A percentile compares a stretch with the other conserved stretches of the same genome.
Conservation (phyloP, 2,329 filamentous ascomycete species). For the Pseudogymnoascus sp. region DNA sequence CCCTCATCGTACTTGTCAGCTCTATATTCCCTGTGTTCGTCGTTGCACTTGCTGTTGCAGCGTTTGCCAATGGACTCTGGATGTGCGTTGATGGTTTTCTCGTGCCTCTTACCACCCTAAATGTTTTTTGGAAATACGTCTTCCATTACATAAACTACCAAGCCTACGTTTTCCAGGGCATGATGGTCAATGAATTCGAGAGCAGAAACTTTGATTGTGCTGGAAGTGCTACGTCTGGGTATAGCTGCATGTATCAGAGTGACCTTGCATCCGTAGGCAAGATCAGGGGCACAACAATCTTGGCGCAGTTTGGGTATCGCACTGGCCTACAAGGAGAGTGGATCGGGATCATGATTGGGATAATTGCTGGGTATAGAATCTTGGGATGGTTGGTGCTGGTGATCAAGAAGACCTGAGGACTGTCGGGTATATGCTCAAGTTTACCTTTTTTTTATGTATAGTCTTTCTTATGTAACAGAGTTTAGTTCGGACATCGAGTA, state of each 20-base stretch:
- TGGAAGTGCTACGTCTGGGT: slow-evolving; percentile 29
- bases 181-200: slow-evolving; percentile 81
- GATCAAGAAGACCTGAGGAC: slow-evolving; percentile 16
- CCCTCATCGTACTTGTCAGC: slow-evolving; percentile 65
- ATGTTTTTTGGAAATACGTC: slow-evolving; percentile 76
- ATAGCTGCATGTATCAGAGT: slow-evolving; percentile 41
- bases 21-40: slow-evolving; percentile 68
- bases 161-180: slow-evolving; percentile 72
- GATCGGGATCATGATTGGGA: slow-evolving; percentile 68
- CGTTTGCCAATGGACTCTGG: slow-evolving; percentile 78
- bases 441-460: no score
- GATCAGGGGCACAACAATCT: slow-evolving; percentile 60
- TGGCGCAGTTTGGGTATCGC: slow-evolving; percentile 58
- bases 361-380: slow-evolving; percentile 61
- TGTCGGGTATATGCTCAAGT: no score
- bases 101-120: slow-evolving; percentile 59
- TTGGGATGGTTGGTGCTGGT: slow-evolving; percentile 53
- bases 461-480: no score
- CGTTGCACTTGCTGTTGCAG: slow-evolving; percentile 63
- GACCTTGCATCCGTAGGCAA: slow-evolving; percentile 51
- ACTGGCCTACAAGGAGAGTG: slow-evolving; percentile 50
- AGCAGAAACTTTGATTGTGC: slow-evolving; percentile 37
- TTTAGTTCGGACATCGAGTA: no score
- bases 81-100: slow-evolving; percentile 77
- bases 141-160: slow-evolving; percentile 83